Base-by-base conservation (phyloP, 148 eudicot genomes). In the Vaccinium darrowii region DNA sequence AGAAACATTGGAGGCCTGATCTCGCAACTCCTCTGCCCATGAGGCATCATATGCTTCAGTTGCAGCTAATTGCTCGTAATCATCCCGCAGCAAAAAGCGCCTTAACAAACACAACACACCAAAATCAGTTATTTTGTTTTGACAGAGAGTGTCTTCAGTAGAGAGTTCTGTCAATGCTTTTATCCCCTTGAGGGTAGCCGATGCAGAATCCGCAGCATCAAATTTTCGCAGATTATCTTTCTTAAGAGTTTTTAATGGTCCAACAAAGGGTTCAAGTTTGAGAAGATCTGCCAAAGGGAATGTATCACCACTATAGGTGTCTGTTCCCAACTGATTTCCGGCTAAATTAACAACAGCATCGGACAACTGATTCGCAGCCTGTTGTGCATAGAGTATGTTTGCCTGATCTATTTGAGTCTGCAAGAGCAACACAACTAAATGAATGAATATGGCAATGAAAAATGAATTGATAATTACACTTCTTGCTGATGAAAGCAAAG, bases 11-110 rank as follows among this genome's bases (percentile, higher is more conserved):
- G 93, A 80, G 58, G 82, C 86, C 74, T 74, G 88, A 78, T 92
- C 94, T 74, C 91, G 93, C 72, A 89, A 86, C 85, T 94, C 99
- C 84, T 90, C 88, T 27, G 86, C 92, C 85, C 95, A 88, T 16
- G 99, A 97, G 80, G 97, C 95, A 92, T 97, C 97, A 91, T 97
- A 97, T 74, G 99, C 95, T 90, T 97, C 97, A 81, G 88, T 91
- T 80, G 99, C 99, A 91, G 99, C 98, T 81, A 95, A 89, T 82
- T 91, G 92, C 90, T 97, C 99, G 86, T 93, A 97, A 90, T 97
- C 99, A 90, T 97, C 99, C 85, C 92, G 90, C 88, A 97, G 82
- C 83, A 97, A 84, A 76, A 90, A 88, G 83, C 99, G 98, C 83
- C 97, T 91, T 73, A 97, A 86, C 90, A 97, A 90, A 86, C 94